These are phyloP conservation scores for Microsporum ferrugineum DNA, from an alignment of 2,329 filamentous ascomycete species.

Conservation along the genomic window DNA sequence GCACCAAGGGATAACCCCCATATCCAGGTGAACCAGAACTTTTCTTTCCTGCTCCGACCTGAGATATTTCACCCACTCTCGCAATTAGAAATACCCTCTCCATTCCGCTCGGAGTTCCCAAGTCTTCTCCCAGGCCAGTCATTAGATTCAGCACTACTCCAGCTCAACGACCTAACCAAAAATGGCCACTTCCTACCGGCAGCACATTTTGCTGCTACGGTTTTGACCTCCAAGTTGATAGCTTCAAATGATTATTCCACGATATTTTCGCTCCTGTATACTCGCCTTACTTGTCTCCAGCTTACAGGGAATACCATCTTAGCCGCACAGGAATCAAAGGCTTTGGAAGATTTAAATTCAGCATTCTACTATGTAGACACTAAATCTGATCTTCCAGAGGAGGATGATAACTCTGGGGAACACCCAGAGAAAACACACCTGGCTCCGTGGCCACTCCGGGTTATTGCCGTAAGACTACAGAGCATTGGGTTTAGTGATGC, in stretches of 20 bases:
- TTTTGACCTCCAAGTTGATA: conserved; percentile 33
- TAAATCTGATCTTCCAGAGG: conserved; percentile 8
- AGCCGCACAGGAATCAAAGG: conserved; percentile 53
- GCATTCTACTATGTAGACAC: conserved; percentile 39
- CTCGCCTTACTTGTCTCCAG: conserved; percentile 68
- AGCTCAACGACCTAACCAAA: conserved; percentile 54
- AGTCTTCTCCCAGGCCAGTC: conserved; percentile 53
- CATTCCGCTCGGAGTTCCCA: conserved; percentile 59
- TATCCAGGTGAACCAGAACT: conserved; percentile 48
- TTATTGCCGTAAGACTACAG: conserved; percentile 72
- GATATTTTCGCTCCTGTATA: conserved; percentile 71
- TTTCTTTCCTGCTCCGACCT: conserved; percentile 66
- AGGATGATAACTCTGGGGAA: conserved; percentile 8
- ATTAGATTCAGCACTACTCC: conserved; percentile 24
- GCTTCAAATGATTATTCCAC: conserved; percentile 44
- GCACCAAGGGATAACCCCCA: neutral
- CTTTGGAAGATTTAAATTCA: conserved; percentile 51
- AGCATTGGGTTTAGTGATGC: conserved; percentile 77
- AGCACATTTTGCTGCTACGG: conserved; percentile 41
- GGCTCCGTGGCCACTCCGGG: conserved; percentile 76
- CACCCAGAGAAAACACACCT: conserved; percentile 39
- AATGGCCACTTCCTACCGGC: conserved; percentile 70
- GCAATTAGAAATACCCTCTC: conserved; percentile 45
- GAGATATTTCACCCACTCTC: conserved; percentile 75
- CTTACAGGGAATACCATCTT: conserved; percentile 62